These are phyloP conservation scores for Candida michaelii DNA, from an alignment of 805 yeast species.

Conservation along the genomic window DNA sequence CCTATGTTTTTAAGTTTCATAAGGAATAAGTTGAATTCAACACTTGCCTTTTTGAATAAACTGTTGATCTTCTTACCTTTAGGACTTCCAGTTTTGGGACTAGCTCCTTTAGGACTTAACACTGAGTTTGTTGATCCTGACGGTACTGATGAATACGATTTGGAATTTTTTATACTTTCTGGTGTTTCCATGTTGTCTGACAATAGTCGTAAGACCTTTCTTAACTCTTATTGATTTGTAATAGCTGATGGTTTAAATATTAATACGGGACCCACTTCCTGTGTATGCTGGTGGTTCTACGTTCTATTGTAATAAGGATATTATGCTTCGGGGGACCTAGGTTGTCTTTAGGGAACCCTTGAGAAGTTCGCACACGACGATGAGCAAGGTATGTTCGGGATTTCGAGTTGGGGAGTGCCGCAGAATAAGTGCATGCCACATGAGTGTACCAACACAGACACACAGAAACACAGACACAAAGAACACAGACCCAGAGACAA, in stretches of 20 bases:
- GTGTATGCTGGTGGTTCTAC: too few species aligned
- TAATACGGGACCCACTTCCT: too few species aligned
- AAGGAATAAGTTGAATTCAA: conserved; percentile 36
- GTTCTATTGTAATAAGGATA: too few species aligned
- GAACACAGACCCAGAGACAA: too few species aligned
- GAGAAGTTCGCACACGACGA: conserved; percentile 5
- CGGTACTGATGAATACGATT: conserved; percentile 7
- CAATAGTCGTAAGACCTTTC: too few species aligned
- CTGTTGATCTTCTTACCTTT: conserved; percentile 6
- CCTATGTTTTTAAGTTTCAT: conserved; percentile 41
- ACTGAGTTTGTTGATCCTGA: conserved; percentile 3
- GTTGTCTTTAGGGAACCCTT: conserved; percentile 1
- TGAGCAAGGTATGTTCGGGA: neutral
- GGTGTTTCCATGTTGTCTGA: neutral
- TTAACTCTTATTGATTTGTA: too few species aligned
- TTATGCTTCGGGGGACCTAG: neutral
- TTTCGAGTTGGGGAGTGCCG: too few species aligned
- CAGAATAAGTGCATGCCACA: too few species aligned
- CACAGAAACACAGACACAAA: too few species aligned
- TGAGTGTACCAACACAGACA: too few species aligned
- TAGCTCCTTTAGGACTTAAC: conserved; percentile 1
- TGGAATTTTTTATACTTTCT: conserved; percentile 2
- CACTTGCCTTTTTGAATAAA: conserved; percentile 38
- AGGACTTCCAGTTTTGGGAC: too few species aligned
- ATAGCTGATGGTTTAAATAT: too few species aligned